Evolutionary conservation across 2,329 filamentous ascomycete species (phyloP).

Genomic region (Diaporthe citriasiana): DNA sequence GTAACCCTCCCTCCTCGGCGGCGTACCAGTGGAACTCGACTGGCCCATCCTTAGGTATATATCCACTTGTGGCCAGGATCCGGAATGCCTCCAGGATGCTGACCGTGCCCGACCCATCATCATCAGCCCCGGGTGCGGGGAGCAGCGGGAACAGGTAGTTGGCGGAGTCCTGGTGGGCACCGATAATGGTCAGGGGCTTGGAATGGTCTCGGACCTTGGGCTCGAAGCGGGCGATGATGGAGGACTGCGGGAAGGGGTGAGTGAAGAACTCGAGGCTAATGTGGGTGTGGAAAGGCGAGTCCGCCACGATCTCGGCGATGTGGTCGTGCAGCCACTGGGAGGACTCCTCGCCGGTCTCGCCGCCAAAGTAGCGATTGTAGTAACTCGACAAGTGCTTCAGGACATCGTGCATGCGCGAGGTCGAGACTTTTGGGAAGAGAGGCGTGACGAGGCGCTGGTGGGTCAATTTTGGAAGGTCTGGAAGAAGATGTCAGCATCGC

Average conservation of each 20-base stretch:
- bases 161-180: slow-evolving; percentile 81
- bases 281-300: slow-evolving; percentile 53
- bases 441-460: slow-evolving; percentile 70
- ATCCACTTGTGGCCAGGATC: slow-evolving; percentile 67
- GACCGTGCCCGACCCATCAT: slow-evolving; percentile 80
- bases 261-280: slow-evolving; percentile 66
- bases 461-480: slow-evolving; percentile 53
- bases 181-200: slow-evolving; percentile 65
- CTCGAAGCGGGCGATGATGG: slow-evolving; percentile 77
- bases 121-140: slow-evolving; percentile 79
- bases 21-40: slow-evolving; percentile 89
- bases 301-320: slow-evolving; percentile 52
- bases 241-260: slow-evolving; percentile 78
- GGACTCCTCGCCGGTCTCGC: slow-evolving; percentile 51
- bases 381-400: slow-evolving; percentile 73
- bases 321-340: slow-evolving; percentile 55
- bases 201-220: slow-evolving; percentile 54
- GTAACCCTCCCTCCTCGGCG: slow-evolving; percentile 83
- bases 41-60: slow-evolving; percentile 54
- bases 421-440: slow-evolving; percentile 71
- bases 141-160: slow-evolving; percentile 79
- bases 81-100: slow-evolving; percentile 81
- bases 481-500: not conserved
- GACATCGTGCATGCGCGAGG: slow-evolving; percentile 74
- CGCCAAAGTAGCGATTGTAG: slow-evolving; percentile 71